These are phyloP conservation scores for Marchantia paleacea DNA, from an alignment of 225 moss, liverwort and hornwort species.

Conservation along the genomic window DNA sequence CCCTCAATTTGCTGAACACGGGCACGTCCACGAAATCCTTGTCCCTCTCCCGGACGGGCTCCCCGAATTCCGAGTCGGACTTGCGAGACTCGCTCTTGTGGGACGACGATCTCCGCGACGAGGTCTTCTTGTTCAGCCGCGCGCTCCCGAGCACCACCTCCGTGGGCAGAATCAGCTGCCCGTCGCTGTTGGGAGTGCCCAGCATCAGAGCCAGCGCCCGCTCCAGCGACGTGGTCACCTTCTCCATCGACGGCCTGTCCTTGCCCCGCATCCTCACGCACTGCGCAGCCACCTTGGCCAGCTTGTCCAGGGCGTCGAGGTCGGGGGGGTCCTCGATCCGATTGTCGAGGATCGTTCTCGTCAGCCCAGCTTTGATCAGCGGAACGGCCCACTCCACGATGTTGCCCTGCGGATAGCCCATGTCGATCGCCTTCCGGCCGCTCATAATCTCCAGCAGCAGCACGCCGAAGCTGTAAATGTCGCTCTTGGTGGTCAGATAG, in stretches of 20 bases:
- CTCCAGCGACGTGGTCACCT: slow-evolving; percentile 27
- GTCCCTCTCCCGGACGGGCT: slow-evolving; percentile 24
- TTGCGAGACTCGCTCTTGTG: slow-evolving; percentile 24
- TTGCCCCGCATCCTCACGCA: slow-evolving; percentile 32
- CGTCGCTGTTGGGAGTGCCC: slow-evolving; percentile 19
- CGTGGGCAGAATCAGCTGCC: slow-evolving; percentile 30
- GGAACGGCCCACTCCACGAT: slow-evolving; percentile 33
- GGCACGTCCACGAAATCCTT: slow-evolving; percentile 19
- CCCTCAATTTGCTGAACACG: slow-evolving; percentile 5
- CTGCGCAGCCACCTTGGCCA: slow-evolving; percentile 29
- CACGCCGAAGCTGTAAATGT: slow-evolving; percentile 82
- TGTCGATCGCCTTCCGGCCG: slow-evolving; percentile 41
- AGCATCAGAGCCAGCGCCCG: slow-evolving; percentile 26
- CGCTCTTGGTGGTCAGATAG: slow-evolving; percentile 66
- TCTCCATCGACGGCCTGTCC: slow-evolving; percentile 30
- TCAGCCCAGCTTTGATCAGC: slow-evolving; percentile 20
- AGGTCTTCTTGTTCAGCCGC: slow-evolving; percentile 29
- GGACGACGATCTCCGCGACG: slow-evolving; percentile 29
- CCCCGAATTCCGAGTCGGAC: slow-evolving; percentile 25
- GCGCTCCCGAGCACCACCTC: slow-evolving; percentile 32
- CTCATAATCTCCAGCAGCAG: slow-evolving; percentile 64
- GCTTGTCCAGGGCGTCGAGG: slow-evolving; percentile 23
- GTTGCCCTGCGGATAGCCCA: slow-evolving; percentile 25
- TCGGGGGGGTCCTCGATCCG: slow-evolving; percentile 24
- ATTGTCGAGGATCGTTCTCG: slow-evolving; percentile 20